These are phyloP conservation scores for Clavispora santaluciae DNA, from an alignment of 805 yeast genomes.

Conservation along the genomic window DNA sequence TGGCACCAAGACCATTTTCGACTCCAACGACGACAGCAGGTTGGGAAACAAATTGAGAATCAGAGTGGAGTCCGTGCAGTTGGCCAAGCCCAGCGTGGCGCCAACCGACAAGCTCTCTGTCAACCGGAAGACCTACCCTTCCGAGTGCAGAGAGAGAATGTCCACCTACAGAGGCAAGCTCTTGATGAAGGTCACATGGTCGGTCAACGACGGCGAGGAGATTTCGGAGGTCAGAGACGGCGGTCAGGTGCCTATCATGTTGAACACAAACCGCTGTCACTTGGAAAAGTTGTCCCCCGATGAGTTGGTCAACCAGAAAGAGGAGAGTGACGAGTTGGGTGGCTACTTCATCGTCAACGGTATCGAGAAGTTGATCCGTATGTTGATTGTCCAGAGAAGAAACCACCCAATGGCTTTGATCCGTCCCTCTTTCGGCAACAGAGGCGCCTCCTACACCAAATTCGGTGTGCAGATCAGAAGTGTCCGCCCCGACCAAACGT, in stretches of 20 bases:
- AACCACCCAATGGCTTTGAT: constrained; percentile 97
- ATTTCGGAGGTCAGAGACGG: constrained; percentile 79
- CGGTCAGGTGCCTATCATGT: constrained; percentile 89
- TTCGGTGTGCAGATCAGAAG: constrained; percentile 92
- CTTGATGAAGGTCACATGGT: constrained; percentile 75
- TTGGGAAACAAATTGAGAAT: constrained; percentile 81
- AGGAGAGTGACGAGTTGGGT: constrained; percentile 93
- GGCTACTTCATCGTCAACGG: constrained; percentile 96
- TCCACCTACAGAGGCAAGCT: constrained; percentile 75
- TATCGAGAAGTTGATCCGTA: constrained; percentile 91
- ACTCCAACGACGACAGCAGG: constrained; percentile 61
- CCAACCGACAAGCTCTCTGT: constrained; percentile 66
- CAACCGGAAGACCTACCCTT: constrained; percentile 76
- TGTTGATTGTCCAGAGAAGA: constrained; percentile 96
- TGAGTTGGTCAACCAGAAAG: constrained; percentile 71
- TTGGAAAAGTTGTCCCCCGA: constrained; percentile 77
- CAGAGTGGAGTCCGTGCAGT: constrained; percentile 84
- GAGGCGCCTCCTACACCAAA: constrained; percentile 86
- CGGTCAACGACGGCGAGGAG: constrained; percentile 84
- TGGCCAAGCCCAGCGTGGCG: constrained; percentile 78
- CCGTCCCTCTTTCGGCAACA: constrained; percentile 88
- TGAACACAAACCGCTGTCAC: constrained; percentile 88
- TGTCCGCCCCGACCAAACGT: constrained; percentile 95
- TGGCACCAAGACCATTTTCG: constrained; percentile 81
- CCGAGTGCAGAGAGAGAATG: constrained; percentile 84